Evolutionary conservation across 2,329 filamentous ascomycete species (phyloP), one percentile per base, ranked within the genome.

Genomic region (Fusarium heterosporum): DNA sequence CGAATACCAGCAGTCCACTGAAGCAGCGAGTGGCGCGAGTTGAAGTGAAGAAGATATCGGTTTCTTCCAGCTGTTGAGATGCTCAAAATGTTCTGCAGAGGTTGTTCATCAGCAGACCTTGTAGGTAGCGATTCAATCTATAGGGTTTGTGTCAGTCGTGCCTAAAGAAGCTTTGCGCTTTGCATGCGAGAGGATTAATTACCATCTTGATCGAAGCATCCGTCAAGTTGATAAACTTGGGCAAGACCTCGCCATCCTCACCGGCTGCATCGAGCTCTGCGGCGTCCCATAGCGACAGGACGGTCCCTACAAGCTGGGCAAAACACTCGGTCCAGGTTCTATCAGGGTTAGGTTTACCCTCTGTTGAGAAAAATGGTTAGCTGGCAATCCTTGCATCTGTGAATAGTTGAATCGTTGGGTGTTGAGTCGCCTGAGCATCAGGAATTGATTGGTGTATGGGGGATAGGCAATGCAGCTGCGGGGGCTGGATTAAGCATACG

Each of bases 121-220:
- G 96, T 96, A 4, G 94, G 93, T 41, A 99, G 85, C 13, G 93
- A 95, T 76, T 97, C 91, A 70, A 96, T 93, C 92, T 95, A 63
- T 22, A 16, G 53, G 16, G 36, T n/a, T 47, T 25, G 52, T 58
- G 64, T 75, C 55, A 73, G 64, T 62, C 34, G n/a, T 55, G 53
- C 17, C 26, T 19, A 26, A 61, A 53, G 45, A 52, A 39, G 32
- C 28, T 16, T 48, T 19, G 25, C 28, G 12, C 22, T 52, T 12
- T 19, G 46, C 51, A 55, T 25, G 42, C 16, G 55, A 61, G 49
- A 8, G 32, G 59, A 22, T 43, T 28, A 17, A 79, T 70, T 85
- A 97, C 96, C 93, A 98, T 97, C 79, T 97, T 97, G 72, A 99
- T 93, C 0, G 96, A 97, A 19, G 96, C 96, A 84, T 99, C 96